Conservation (phyloP, 2,329 filamentous ascomycete genomes). For the Magnaporthiopsis rhizophila region DNA sequence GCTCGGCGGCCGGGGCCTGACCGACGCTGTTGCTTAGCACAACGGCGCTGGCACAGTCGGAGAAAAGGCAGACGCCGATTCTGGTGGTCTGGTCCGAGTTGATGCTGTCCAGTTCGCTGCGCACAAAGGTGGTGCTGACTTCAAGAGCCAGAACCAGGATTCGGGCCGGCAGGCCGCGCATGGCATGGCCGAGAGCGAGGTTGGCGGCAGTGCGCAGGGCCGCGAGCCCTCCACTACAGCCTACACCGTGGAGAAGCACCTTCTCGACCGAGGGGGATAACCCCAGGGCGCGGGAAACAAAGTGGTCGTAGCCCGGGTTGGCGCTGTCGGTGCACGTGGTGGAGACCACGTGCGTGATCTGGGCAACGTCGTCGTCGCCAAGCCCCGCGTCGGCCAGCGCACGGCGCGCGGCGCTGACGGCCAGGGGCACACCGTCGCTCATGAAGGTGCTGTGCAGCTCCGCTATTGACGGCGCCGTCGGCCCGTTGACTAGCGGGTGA, state of each 20-base stretch:
- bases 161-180: conserved; percentile 50
- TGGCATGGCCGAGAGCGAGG: conserved; percentile 54
- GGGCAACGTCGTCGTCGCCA: conserved; percentile 19
- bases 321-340: conserved; percentile 63
- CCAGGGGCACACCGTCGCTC: conserved; percentile 49
- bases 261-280: conserved; percentile 53
- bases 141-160: conserved; percentile 59
- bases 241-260: conserved; percentile 57
- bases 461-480: conserved; percentile 42
- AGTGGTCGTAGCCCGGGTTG: conserved; percentile 62
- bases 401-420: conserved; percentile 45
- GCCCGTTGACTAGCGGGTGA: conserved; percentile 53
- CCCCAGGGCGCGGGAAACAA: conserved; percentile 50
- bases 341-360: conserved; percentile 60
- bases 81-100: conserved; percentile 49
- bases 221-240: conserved; percentile 57
- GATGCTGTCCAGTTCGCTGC: conserved; percentile 59
- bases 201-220: conserved; percentile 57
- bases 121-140: conserved; percentile 50
- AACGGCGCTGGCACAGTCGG: conserved; percentile 60
- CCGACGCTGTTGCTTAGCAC: conserved; percentile 58
- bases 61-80: conserved; percentile 60
- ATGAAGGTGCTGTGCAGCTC: conserved; percentile 49
- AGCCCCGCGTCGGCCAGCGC: conserved; percentile 48
- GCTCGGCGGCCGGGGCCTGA: conserved; percentile 21